phyloP scores from a whole-genome alignment of 2,329 filamentous ascomycete species.

The Clonostachys rhizophaga region DNA sequence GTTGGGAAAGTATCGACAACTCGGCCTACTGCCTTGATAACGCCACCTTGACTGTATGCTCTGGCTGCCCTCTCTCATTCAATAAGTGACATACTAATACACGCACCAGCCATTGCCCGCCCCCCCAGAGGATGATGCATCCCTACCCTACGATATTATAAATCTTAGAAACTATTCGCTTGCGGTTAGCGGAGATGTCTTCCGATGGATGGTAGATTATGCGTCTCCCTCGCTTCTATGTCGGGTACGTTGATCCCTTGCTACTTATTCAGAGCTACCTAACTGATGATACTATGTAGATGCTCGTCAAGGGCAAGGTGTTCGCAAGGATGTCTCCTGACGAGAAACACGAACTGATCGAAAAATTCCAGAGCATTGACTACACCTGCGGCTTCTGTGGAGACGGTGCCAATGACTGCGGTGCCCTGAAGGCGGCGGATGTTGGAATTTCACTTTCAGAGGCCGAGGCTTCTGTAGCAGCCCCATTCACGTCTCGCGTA shows the following conservation, averaged over 20 bases:
- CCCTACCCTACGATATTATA: slow-evolving; percentile 77
- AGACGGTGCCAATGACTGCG: slow-evolving; percentile 96
- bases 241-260: slow-evolving; percentile 38
- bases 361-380: slow-evolving; percentile 93
- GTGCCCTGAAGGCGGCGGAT: slow-evolving; percentile 92
- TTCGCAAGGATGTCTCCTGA: slow-evolving; percentile 99
- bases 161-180: slow-evolving; percentile 83
- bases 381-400: slow-evolving; percentile 96
- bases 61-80: too few relatives aligned
- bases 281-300: slow-evolving; percentile 37
- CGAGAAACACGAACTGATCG: slow-evolving; percentile 95
- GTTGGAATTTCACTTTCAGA: slow-evolving; percentile 96
- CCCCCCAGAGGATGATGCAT: slow-evolving; percentile 70
- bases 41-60: slow-evolving; percentile 63
- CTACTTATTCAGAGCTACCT: not conserved
- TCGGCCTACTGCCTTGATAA: slow-evolving; percentile 72
- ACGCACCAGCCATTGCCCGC: slow-evolving; percentile 59
- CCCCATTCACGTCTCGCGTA: slow-evolving; percentile 89
- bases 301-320: slow-evolving; percentile 87
- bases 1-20: slow-evolving; percentile 96
- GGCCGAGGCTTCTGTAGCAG: slow-evolving; percentile 96
- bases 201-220: slow-evolving; percentile 94
- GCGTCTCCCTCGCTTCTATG: slow-evolving; percentile 75
- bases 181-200: slow-evolving; percentile 88
- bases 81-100: slow-evolving; percentile 1